phyloP scores from a whole-genome alignment of 257 asterid species.

The Solanum chmielewskii region DNA sequence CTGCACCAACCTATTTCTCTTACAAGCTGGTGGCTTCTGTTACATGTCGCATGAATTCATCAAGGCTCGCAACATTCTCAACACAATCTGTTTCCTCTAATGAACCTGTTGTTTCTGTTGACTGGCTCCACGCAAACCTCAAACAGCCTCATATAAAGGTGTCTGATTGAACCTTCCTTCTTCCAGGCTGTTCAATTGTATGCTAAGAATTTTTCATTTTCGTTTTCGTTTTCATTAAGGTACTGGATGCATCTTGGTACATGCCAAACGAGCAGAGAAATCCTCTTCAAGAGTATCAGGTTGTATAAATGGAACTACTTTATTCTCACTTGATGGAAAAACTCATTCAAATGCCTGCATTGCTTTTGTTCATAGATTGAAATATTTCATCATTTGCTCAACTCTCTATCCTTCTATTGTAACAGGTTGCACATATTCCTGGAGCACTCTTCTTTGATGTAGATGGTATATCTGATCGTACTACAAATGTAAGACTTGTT shows the following conservation, averaged over 20 bases:
- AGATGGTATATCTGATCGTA: slow-evolving; percentile 74
- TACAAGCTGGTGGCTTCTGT: slow-evolving; percentile 15
- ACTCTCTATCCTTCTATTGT: neutral
- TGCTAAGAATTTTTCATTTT: neutral
- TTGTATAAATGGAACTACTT: slow-evolving; percentile 2
- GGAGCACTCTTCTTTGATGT: slow-evolving; percentile 94
- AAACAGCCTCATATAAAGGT: slow-evolving; percentile 81
- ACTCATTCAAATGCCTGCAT: neutral
- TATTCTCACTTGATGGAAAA: neutral
- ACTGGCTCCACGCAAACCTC: slow-evolving; percentile 89
- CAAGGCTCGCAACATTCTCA: slow-evolving; percentile 45
- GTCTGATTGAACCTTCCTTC: neutral
- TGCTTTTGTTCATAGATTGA: neutral
- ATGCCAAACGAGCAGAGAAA: slow-evolving; percentile 98
- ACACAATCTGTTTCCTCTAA: slow-evolving; percentile 27
- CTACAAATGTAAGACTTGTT: slow-evolving; percentile 48
- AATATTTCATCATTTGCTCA: neutral
- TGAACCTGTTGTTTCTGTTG: slow-evolving; percentile 90
- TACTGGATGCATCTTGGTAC: slow-evolving; percentile 98
- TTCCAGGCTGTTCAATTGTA: neutral
- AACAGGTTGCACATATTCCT: slow-evolving; percentile 97
- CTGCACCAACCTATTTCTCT: slow-evolving; percentile 24
- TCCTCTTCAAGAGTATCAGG: slow-evolving; percentile 98
- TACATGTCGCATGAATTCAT: slow-evolving; percentile 41
- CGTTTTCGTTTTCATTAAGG: slow-evolving; percentile 28